Conservation (phyloP, 2,329 filamentous ascomycete genomes). For the Neoarthrinium moseri region DNA sequence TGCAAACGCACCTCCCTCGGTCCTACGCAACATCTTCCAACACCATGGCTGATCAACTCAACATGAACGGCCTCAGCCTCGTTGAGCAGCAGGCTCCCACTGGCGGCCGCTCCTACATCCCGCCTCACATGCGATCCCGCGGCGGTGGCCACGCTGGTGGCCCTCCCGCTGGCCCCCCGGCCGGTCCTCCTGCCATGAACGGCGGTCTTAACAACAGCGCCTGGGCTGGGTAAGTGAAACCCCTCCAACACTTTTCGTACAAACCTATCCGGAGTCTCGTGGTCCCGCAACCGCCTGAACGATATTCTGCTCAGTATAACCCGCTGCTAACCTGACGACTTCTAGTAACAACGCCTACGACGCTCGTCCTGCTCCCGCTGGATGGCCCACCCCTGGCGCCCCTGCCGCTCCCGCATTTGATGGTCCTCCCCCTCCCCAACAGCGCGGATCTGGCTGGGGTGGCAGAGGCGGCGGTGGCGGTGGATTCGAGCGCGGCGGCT, state of each 20-base stretch:
- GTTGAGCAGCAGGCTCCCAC: slow-evolving; percentile 44
- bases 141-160: slow-evolving; percentile 31
- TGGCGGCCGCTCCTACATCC: slow-evolving; percentile 70
- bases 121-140: slow-evolving; percentile 75
- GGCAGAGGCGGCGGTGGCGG: slow-evolving; percentile 19
- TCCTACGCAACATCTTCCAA: slow-evolving; percentile 6
- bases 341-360: slow-evolving; percentile 47
- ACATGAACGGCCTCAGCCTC: slow-evolving; percentile 74
- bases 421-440: slow-evolving; percentile 14
- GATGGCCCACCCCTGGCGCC: slow-evolving; percentile 34
- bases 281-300: too few species aligned
- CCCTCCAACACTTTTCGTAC: too few species aligned
- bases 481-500: slow-evolving; percentile 62
- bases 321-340: slow-evolving; percentile 21
- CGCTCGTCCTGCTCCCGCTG: slow-evolving; percentile 31
- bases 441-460: background rate
- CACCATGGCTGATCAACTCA: slow-evolving; percentile 81
- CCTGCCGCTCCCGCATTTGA: slow-evolving; percentile 26
- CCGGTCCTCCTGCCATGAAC: slow-evolving; percentile 33
- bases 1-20: slow-evolving; percentile 8
- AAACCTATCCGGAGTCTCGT: too few species aligned
- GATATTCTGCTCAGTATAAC: background rate
- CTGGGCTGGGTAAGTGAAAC: slow-evolving; percentile 61
- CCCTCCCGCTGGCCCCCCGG: slow-evolving; percentile 22
- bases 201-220: slow-evolving; percentile 59